A percentile compares a stretch with the other conserved stretches of the same genome.
Evolutionary conservation across 1,284 basidiomycete genomes (phyloP).

Genomic region (Ceratobasidium sp.): DNA sequence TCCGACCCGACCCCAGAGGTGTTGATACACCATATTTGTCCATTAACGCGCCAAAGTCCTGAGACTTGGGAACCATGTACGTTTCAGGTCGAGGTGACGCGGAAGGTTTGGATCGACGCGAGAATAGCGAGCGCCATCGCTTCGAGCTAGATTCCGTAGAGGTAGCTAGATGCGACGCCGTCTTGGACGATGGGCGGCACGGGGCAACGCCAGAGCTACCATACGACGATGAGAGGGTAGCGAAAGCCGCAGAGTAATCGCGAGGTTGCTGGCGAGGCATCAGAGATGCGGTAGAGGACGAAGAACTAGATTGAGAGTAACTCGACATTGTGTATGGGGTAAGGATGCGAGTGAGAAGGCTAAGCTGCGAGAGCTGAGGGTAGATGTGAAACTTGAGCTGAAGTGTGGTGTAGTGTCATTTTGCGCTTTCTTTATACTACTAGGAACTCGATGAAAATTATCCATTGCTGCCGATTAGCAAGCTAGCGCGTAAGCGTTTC

Average conservation of each 20-base stretch:
- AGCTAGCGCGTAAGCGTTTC: background rate
- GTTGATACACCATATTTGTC: constrained; percentile 38
- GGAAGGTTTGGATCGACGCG: background rate
- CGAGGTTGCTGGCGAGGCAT: background rate
- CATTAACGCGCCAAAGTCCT: constrained; percentile 31
- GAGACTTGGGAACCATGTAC: constrained; percentile 9
- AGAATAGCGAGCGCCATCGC: background rate
- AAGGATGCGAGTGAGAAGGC: background rate
- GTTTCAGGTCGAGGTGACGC: background rate
- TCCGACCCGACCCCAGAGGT: background rate
- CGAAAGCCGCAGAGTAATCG: constrained; percentile 39
- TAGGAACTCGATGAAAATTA: background rate
- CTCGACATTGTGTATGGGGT: constrained; percentile 19
- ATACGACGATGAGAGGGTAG: constrained; percentile 27
- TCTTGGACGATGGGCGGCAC: constrained; percentile 30
- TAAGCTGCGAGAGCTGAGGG: background rate
- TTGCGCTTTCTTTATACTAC: background rate
- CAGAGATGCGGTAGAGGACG: constrained; percentile 10
- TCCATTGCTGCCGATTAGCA: background rate
- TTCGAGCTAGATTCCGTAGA: constrained; percentile 2
- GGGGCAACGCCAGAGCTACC: constrained; percentile 34
- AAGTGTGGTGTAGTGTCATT: too few relatives aligned
- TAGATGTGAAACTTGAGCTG: background rate
- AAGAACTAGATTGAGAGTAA: constrained; percentile 24
- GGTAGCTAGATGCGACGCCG: constrained; percentile 28